Conservation (phyloP, 202 grass and related monocot genomes). For the Eragrostis tef region DNA sequence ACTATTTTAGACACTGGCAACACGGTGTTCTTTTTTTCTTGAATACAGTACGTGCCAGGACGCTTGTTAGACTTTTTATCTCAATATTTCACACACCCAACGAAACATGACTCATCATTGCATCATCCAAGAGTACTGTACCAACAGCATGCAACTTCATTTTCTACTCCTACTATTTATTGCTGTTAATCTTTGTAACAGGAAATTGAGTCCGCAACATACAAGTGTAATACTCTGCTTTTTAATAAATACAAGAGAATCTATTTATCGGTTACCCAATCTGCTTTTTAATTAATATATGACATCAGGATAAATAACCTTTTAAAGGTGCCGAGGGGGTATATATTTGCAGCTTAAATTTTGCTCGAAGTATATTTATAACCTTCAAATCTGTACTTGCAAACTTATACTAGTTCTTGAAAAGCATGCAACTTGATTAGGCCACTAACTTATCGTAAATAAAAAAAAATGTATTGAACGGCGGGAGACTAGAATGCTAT, state of each 20-base stretch:
- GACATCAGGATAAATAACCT: no score
- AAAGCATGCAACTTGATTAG: background rate
- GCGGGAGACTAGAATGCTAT: background rate
- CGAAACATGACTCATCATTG: background rate
- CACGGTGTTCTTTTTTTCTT: background rate
- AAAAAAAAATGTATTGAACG: no score
- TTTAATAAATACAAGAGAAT: background rate
- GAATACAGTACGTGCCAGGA: background rate
- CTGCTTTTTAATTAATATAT: no score
- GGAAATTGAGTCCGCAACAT: background rate
- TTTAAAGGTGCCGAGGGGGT: no score
- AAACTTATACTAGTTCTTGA: background rate
- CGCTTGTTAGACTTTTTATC: background rate
- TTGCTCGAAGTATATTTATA: background rate
- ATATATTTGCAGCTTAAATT: background rate
- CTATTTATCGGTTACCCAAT: background rate
- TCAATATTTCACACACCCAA: constrained; percentile 21
- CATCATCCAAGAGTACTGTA: background rate
- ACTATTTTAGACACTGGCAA: background rate
- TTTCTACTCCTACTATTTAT: background rate
- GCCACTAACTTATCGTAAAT: no score
- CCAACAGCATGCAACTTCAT: background rate
- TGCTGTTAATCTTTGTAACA: background rate
- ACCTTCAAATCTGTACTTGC: background rate
- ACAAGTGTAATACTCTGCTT: no score